phyloP scores from a whole-genome alignment of 768 basidiomycete genomes.

The Mycena metata region DNA sequence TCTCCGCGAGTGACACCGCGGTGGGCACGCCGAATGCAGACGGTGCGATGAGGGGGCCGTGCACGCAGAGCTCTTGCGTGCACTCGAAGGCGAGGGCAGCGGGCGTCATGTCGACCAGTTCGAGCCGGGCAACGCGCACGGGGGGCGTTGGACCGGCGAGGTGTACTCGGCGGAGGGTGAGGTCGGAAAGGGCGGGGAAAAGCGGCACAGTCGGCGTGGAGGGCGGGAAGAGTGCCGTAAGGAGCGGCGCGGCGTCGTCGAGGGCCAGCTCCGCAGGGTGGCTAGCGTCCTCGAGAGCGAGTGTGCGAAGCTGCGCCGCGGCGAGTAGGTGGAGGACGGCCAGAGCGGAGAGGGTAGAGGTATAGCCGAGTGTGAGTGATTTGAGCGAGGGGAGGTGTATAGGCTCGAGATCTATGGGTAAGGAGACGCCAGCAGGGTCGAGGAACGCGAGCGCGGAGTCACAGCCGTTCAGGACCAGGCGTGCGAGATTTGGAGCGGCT shows the following conservation, averaged over 20 bases:
- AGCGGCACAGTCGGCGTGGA: not conserved
- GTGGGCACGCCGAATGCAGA: not conserved
- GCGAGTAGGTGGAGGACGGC: conserved; percentile 51
- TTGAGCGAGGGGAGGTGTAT: conserved; percentile 55
- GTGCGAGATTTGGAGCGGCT: conserved; percentile 55
- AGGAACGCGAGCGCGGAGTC: conserved; percentile 52
- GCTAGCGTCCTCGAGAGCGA: conserved; percentile 62
- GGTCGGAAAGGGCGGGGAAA: conserved; percentile 10
- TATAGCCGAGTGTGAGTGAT: conserved; percentile 60
- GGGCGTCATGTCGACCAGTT: conserved; percentile 16
- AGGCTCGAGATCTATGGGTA: conserved; percentile 20
- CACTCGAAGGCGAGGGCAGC: not conserved
- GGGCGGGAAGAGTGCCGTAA: conserved; percentile 45
- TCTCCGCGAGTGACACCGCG: not conserved
- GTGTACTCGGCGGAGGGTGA: conserved; percentile 24
- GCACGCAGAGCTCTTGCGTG: conserved; percentile 16
- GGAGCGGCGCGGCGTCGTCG: conserved; percentile 53
- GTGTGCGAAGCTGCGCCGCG: conserved; percentile 52
- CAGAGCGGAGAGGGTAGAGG: conserved; percentile 53
- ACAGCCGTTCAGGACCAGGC: conserved; percentile 63
- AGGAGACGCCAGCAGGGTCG: conserved; percentile 29
- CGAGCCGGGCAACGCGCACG: conserved; percentile 24
- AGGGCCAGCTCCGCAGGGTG: conserved; percentile 57
- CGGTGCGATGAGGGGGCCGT: not conserved
- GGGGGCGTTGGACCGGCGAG: not conserved